Conservation (phyloP, 306 rosid species). For the Trichosanthes truncata region DNA sequence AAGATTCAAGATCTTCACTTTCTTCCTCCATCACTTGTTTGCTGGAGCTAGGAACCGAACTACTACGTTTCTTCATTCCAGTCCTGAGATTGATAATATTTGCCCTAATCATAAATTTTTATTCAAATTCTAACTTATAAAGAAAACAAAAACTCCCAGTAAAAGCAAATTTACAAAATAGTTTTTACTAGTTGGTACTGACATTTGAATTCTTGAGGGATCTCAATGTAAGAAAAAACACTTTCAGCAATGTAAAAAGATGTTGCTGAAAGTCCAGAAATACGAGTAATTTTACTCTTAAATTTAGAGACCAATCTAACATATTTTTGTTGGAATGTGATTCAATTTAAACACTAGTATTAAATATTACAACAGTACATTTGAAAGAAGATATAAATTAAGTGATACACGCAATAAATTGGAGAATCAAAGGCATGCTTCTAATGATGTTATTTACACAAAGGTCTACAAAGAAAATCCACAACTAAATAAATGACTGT, state of each 20-base stretch:
- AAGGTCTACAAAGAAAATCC: too few relatives aligned
- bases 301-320: too few relatives aligned
- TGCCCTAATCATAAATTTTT: background rate
- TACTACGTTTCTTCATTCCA: constrained; percentile 14
- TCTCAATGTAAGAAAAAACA: background rate
- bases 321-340: too few relatives aligned
- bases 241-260: background rate
- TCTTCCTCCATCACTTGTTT: constrained; percentile 10
- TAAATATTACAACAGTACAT: too few relatives aligned
- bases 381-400: too few relatives aligned
- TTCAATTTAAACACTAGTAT: too few relatives aligned
- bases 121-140: background rate
- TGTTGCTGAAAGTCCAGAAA: too few relatives aligned
- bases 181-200: background rate
- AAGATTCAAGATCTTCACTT: constrained; percentile 15
- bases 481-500: too few relatives aligned
- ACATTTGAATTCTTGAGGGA: background rate
- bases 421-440: too few relatives aligned
- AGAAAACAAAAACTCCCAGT: background rate
- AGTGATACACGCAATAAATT: too few relatives aligned
- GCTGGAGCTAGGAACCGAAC: constrained; percentile 4
- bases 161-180: background rate
- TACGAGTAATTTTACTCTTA: too few relatives aligned
- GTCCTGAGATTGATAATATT: background rate
- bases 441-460: too few relatives aligned